Conservation (phyloP, 2,329 filamentous ascomycete species). For the Hirsutella minnesotensis region DNA sequence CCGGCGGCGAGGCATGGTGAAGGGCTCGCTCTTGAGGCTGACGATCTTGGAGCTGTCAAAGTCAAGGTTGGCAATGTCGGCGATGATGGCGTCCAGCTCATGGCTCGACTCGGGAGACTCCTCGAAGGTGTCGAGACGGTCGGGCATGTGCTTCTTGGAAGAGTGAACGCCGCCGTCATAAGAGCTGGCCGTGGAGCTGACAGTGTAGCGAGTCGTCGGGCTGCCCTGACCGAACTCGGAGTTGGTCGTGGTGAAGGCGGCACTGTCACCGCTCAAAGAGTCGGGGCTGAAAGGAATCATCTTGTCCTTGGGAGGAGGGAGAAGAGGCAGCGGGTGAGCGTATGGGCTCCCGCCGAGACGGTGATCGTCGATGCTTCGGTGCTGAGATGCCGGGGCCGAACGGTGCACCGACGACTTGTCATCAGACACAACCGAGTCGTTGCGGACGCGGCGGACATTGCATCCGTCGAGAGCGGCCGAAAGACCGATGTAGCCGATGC, state of each 20-base stretch:
- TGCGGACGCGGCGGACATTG: slow-evolving; percentile 12
- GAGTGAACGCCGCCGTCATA: slow-evolving; percentile 15
- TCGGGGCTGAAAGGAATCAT: slow-evolving; percentile 5
- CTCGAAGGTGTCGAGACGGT: slow-evolving; percentile 19
- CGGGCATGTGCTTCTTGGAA: slow-evolving; percentile 8
- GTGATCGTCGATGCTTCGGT: slow-evolving; percentile 5
- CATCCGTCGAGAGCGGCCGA: slow-evolving; percentile 46
- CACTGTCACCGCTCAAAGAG: slow-evolving; percentile 7
- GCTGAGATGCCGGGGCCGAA: slow-evolving; percentile 1
- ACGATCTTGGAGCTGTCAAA: slow-evolving; percentile 29
- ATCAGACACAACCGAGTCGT: slow-evolving; percentile 3
- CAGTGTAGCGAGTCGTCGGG: slow-evolving; percentile 10
- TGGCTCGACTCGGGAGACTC: slow-evolving; percentile 7
- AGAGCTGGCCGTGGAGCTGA: slow-evolving; percentile 17
- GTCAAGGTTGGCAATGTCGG: slow-evolving; percentile 24
- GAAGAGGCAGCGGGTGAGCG: slow-evolving; percentile 1
- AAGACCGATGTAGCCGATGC: slow-evolving; percentile 56
- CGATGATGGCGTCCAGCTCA: slow-evolving; percentile 14
- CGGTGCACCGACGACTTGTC: slow-evolving; percentile 4
- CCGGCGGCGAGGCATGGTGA: slow-evolving; percentile 37
- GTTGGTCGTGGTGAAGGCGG: background rate
- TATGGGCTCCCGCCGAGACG: background rate
- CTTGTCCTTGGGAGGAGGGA: slow-evolving; percentile 3
- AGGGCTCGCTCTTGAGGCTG: slow-evolving; percentile 37
- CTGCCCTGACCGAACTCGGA: slow-evolving; percentile 5